Conservation (phyloP, 148 eudicot species). For the Amaranthus cruentus region DNA sequence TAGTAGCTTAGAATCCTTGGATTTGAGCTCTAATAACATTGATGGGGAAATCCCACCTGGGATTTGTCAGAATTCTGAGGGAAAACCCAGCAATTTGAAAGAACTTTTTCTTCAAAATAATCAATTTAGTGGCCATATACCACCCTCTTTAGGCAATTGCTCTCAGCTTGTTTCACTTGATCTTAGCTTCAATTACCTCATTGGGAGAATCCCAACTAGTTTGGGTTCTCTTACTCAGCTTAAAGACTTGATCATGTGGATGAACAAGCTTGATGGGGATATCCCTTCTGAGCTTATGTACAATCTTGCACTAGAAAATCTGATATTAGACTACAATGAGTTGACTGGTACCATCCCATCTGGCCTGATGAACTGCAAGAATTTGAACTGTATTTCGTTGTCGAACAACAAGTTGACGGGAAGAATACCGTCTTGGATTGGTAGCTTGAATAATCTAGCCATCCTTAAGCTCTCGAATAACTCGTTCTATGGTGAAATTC, state of each 20-base stretch:
- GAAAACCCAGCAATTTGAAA: constrained; percentile 26
- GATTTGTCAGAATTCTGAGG: constrained; percentile 22
- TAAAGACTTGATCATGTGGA: constrained; percentile 80
- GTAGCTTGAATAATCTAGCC: constrained; percentile 50
- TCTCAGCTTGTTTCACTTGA: constrained; percentile 55
- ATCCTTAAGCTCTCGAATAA: constrained; percentile 76
- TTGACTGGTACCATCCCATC: constrained; percentile 61
- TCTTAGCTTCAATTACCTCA: constrained; percentile 71
- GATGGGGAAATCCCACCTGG: constrained; percentile 40
- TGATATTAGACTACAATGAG: constrained; percentile 75
- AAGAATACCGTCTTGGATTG: constrained; percentile 66
- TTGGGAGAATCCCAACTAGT: constrained; percentile 52
- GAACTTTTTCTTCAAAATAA: constrained; percentile 57
- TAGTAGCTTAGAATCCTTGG: constrained; percentile 49
- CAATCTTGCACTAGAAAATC: constrained; percentile 56
- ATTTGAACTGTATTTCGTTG: constrained; percentile 75
- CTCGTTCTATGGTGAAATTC: constrained; percentile 55
- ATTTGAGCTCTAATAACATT: constrained; percentile 65
- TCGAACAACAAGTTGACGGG: constrained; percentile 66
- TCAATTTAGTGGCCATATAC: constrained; percentile 48
- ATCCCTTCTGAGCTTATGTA: constrained; percentile 68
- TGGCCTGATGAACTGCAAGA: constrained; percentile 59
- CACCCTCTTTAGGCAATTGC: constrained; percentile 59
- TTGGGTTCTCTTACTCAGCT: constrained; percentile 59
- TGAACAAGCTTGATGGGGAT: constrained; percentile 64